phyloP scores from a whole-genome alignment of 2,329 filamentous ascomycete genomes.

The Epichloe coenophiala region DNA sequence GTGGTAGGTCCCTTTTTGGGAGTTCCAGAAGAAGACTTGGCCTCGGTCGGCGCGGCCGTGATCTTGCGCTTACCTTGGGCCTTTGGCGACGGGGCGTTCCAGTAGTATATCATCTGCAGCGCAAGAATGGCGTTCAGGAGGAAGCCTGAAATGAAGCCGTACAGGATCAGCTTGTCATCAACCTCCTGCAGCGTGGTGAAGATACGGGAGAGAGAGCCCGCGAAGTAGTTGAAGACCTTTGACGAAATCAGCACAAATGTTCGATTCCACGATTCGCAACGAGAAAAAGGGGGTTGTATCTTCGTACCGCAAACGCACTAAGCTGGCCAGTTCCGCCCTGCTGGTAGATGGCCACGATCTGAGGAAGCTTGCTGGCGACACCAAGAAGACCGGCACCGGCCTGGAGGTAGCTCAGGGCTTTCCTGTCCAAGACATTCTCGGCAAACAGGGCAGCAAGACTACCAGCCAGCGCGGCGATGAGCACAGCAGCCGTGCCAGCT shows the following conservation, averaged over 20 bases:
- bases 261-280: not conserved
- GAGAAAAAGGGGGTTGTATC: not conserved
- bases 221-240: constrained; percentile 95
- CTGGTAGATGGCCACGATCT: constrained; percentile 76
- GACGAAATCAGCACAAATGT: not conserved
- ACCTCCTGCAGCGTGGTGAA: constrained; percentile 98
- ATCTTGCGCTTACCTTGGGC: constrained; percentile 28
- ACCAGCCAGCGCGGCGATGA: constrained; percentile 63
- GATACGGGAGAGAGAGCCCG: constrained; percentile 83
- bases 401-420: constrained; percentile 62
- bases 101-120: constrained; percentile 89
- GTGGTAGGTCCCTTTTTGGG: constrained; percentile 30
- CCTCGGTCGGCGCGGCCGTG: constrained; percentile 13
- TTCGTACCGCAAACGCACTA: constrained; percentile 83
- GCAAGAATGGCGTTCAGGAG: constrained; percentile 78
- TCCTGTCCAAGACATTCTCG: constrained; percentile 48
- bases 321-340: constrained; percentile 88
- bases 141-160: constrained; percentile 86
- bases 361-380: constrained; percentile 83
- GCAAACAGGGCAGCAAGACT: constrained; percentile 58
- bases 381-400: constrained; percentile 71
- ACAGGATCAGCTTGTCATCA: constrained; percentile 89
- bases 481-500: constrained; percentile 53
- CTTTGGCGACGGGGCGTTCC: constrained; percentile 54
- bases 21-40: constrained; percentile 17